Percentiles rank a stretch among this genome's conserved stretches.
These are phyloP conservation scores for Oryza glaberrima DNA, from an alignment of 176 grass and related monocot species.

Conservation along the genomic window DNA sequence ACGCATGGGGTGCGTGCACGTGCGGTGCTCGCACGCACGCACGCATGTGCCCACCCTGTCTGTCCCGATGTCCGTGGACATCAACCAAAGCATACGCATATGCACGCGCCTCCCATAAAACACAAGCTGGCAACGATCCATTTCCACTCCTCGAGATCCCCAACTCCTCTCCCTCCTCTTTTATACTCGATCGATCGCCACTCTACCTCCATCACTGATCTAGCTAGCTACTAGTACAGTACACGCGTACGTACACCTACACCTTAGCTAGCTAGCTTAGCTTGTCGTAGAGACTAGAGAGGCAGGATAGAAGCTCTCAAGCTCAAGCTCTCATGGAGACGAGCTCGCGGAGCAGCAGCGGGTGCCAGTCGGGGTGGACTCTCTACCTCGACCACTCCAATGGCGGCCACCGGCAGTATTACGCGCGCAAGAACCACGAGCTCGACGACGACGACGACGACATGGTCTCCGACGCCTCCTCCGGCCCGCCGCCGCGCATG, in stretches of 20 bases:
- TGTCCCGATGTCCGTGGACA: too few species aligned
- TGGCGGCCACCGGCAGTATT: background rate
- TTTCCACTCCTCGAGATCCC: too few species aligned
- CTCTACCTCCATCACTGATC: too few species aligned
- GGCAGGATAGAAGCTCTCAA: conserved; percentile 1
- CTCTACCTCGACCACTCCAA: conserved; percentile 74
- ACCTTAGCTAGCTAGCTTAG: too few species aligned
- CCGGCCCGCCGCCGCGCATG: conserved; percentile 48
- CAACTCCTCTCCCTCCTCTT: too few species aligned
- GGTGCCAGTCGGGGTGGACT: conserved; percentile 92
- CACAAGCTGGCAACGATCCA: too few species aligned
- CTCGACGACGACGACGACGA: conserved; percentile 43
- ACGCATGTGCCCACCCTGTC: too few species aligned
- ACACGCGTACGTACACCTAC: background rate
- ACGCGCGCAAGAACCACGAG: background rate
- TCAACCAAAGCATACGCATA: too few species aligned
- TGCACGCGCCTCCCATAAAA: too few species aligned
- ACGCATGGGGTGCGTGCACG: too few species aligned
- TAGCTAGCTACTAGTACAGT: background rate
- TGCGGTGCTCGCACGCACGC: too few species aligned
- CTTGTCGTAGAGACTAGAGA: background rate
- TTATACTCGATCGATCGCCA: too few species aligned
- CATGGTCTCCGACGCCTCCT: conserved; percentile 94
- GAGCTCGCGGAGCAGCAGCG: conserved; percentile 61
- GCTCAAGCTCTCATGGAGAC: background rate